Percentiles rank a stretch among this genome's conserved stretches.
These are phyloP conservation scores for Xylaria sp. DNA, from an alignment of 2,329 filamentous ascomycete species.

Conservation along the genomic window DNA sequence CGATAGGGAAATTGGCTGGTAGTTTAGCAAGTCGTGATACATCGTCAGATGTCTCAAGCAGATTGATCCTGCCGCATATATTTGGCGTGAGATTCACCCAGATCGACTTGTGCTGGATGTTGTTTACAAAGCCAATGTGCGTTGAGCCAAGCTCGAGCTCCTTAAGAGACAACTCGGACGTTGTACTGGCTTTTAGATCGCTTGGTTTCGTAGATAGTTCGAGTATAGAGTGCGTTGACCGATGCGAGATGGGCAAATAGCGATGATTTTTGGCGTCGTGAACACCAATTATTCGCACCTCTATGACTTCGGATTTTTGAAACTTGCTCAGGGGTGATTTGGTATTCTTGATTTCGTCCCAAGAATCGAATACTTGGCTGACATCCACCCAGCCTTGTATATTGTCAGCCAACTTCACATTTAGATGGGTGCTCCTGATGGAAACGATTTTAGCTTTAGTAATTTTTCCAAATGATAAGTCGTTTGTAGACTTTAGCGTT, in stretches of 20 bases:
- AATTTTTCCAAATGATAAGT: conserved; percentile 77
- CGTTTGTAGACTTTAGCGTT: conserved; percentile 71
- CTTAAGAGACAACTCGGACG: conserved; percentile 72
- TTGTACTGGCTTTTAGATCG: conserved; percentile 62
- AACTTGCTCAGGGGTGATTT: conserved; percentile 84
- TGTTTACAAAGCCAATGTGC: conserved; percentile 90
- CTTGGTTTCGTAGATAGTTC: conserved; percentile 87
- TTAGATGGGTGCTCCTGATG: conserved; percentile 90
- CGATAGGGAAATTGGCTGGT: conserved; percentile 83
- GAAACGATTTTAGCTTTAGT: conserved; percentile 84
- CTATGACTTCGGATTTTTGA: conserved; percentile 74
- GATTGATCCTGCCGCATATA: conserved; percentile 83
- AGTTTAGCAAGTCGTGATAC: conserved; percentile 76
- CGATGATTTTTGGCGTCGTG: conserved; percentile 91
- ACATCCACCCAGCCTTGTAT: conserved; percentile 93
- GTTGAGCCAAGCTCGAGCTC: conserved; percentile 77
- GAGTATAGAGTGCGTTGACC: conserved; percentile 82
- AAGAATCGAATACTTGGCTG: conserved; percentile 88
- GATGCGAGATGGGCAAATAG: conserved; percentile 91
- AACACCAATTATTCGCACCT: conserved; percentile 83
- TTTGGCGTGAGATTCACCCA: conserved; percentile 94
- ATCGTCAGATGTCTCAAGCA: conserved; percentile 89
- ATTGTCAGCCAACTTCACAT: conserved; percentile 87
- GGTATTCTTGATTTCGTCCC: conserved; percentile 85
- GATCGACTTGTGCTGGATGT: conserved; percentile 79